phyloP scores from a whole-genome alignment of 2,329 filamentous ascomycete genomes.

The Lizonia empirigonia region DNA sequence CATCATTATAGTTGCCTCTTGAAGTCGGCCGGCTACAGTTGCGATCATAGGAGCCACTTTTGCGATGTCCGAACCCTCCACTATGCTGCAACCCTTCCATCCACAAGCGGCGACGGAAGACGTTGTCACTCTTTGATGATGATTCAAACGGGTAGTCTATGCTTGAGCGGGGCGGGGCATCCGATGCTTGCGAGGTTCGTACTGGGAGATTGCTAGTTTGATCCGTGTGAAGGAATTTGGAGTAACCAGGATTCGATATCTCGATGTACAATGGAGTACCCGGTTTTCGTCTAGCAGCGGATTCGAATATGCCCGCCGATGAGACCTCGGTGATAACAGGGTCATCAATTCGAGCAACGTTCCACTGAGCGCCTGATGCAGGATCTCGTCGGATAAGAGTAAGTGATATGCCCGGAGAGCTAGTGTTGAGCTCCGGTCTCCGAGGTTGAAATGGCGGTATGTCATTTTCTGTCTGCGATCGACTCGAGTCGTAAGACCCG shows the following conservation, averaged over 20 bases:
- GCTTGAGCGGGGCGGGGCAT: not conserved
- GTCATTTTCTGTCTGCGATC: conserved; percentile 29
- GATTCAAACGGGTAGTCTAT: not conserved
- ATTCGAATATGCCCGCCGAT: conserved; percentile 47
- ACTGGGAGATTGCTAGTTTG: conserved; percentile 24
- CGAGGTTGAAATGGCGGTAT: conserved; percentile 27
- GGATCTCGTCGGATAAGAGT: conserved; percentile 60
- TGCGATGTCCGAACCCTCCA: conserved; percentile 50
- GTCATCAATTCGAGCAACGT: conserved; percentile 56
- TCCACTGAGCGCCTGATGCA: conserved; percentile 57
- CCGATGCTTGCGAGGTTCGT: conserved; percentile 14
- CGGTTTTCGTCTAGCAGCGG: conserved; percentile 40
- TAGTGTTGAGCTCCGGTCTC: conserved; percentile 27
- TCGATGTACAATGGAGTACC: conserved; percentile 58
- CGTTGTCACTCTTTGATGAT: conserved; percentile 20
- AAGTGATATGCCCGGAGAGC: conserved; percentile 37
- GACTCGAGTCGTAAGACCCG: conserved; percentile 32
- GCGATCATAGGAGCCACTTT: conserved; percentile 40
- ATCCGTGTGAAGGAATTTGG: conserved; percentile 56
- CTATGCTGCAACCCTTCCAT: conserved; percentile 53
- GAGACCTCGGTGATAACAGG: conserved; percentile 52
- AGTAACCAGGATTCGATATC: conserved; percentile 65
- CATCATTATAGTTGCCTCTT: conserved; percentile 29
- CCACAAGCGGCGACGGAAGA: conserved; percentile 55
- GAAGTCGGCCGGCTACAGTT: conserved; percentile 28